Evolutionary conservation across 2,329 filamentous ascomycete species (phyloP).

Genomic region (Phoma sp.): DNA sequence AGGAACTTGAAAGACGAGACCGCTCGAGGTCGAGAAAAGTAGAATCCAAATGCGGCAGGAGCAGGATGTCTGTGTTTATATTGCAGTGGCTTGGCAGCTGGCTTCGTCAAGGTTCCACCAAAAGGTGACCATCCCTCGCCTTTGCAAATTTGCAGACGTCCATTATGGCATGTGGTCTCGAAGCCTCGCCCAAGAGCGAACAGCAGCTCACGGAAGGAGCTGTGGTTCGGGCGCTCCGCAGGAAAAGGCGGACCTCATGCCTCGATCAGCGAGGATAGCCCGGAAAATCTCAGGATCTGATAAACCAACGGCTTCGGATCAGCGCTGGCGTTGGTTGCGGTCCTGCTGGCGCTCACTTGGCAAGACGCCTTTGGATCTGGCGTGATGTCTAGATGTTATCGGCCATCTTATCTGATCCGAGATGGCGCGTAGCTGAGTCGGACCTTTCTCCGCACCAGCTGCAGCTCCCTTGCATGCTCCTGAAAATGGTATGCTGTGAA

Average conservation of each 20-base stretch:
- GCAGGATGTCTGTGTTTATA: constrained; percentile 1
- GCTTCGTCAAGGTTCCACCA: background rate
- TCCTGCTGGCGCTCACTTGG: constrained; percentile 9
- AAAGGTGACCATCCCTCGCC: background rate
- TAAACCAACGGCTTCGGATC: constrained; percentile 1
- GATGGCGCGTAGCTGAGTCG: background rate
- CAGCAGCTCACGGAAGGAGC: background rate
- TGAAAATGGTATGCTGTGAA: too few species aligned
- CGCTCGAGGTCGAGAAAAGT: background rate
- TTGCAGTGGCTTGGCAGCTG: constrained; percentile 1
- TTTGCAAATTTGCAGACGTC: constrained; percentile 6
- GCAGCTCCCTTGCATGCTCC: background rate
- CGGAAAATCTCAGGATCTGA: constrained; percentile 5
- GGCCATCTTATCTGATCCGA: constrained; percentile 12
- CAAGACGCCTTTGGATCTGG: constrained; percentile 7
- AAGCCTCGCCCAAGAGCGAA: constrained; percentile 5
- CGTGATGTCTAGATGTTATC: background rate
- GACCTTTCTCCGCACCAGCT: background rate
- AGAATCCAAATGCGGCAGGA: background rate
- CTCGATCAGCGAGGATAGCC: constrained; percentile 3
- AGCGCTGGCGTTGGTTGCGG: constrained; percentile 4
- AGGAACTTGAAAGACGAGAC: background rate
- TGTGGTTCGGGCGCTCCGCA: constrained; percentile 10
- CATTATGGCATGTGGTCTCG: background rate
- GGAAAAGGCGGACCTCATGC: background rate